Evolutionary conservation across 1,284 basidiomycete genomes (phyloP).

Genomic region (Schizophyllum commune): DNA sequence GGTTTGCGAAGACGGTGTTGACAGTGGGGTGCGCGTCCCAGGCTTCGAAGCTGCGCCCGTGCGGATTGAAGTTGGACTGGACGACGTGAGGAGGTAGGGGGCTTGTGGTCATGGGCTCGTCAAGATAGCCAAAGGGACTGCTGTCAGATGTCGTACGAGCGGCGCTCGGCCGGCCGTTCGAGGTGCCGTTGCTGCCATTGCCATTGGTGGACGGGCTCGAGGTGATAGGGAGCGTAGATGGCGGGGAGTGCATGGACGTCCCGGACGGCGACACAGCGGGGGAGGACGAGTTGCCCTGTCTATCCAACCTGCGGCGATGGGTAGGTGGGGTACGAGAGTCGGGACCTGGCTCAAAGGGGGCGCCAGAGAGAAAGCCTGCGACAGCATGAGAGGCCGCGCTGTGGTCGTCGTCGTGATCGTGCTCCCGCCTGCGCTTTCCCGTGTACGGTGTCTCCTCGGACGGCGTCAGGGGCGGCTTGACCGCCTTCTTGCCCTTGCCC

Average conservation of each 20-base stretch:
- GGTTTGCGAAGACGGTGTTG: slow-evolving; percentile 24
- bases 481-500: slow-evolving; percentile 35
- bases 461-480: slow-evolving; percentile 3
- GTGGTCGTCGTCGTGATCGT: slow-evolving; percentile 28
- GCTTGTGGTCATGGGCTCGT: slow-evolving; percentile 20
- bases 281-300: slow-evolving; percentile 1
- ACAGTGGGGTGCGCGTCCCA: slow-evolving; percentile 18
- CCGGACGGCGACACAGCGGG: slow-evolving; percentile 5
- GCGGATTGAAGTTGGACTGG: slow-evolving; percentile 26
- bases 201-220: not conserved
- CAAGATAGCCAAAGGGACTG: slow-evolving; percentile 51
- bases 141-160: slow-evolving; percentile 15
- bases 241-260: slow-evolving; percentile 2
- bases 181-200: not conserved
- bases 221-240: not conserved
- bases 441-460: slow-evolving; percentile 10
- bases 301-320: slow-evolving; percentile 36
- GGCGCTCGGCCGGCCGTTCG: slow-evolving; percentile 11
- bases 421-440: slow-evolving; percentile 50
- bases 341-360: slow-evolving; percentile 15
- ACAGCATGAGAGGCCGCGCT: slow-evolving; percentile 46
- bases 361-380: slow-evolving; percentile 45
- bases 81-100: slow-evolving; percentile 11
- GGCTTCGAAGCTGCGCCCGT: slow-evolving; percentile 23
- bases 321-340: slow-evolving; percentile 28